A percentile compares a stretch with the other conserved stretches of the same genome.
Conservation (phyloP, 1,139 yeast genomes). For the Casaregolazyma lundiana region DNA sequence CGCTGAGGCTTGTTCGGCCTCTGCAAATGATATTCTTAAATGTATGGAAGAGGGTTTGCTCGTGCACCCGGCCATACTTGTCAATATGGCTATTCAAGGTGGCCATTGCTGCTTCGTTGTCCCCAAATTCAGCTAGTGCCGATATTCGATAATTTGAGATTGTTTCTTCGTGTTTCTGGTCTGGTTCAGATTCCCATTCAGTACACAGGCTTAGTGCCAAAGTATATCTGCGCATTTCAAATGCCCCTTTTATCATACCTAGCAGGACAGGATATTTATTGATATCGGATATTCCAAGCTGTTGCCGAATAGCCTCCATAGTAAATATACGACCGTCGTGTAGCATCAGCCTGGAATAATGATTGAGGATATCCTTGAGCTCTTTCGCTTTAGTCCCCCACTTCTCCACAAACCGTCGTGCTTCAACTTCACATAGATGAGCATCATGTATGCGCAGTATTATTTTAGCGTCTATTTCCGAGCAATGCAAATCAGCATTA, state of each 20-base stretch:
- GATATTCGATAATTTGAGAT: constrained; percentile 3
- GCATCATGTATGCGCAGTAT: constrained; percentile 3
- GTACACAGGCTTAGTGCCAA: neutral
- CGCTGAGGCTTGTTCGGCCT: constrained; percentile 6
- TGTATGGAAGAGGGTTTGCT: constrained; percentile 1
- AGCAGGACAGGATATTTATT: neutral
- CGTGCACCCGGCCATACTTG: constrained; percentile 4
- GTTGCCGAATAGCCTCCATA: constrained; percentile 1
- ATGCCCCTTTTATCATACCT: constrained; percentile 6
- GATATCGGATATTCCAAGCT: neutral
- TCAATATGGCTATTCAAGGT: neutral
- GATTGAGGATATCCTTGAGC: neutral
- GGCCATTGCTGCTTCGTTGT: neutral
- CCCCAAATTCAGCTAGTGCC: constrained; percentile 4
- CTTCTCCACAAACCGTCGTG: constrained; percentile 2
- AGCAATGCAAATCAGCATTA: neutral
- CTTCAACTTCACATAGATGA: neutral
- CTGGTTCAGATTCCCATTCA: neutral
- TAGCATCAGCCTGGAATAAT: constrained; percentile 1
- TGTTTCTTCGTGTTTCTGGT: neutral
- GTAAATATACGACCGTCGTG: neutral
- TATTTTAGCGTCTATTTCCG: constrained; percentile 5
- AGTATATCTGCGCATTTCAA: neutral
- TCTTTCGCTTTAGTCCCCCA: constrained; percentile 3
- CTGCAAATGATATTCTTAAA: constrained; percentile 2